Base-by-base conservation (phyloP, 2,329 filamentous ascomycete genomes). In the Macrophomina phaseolina region DNA sequence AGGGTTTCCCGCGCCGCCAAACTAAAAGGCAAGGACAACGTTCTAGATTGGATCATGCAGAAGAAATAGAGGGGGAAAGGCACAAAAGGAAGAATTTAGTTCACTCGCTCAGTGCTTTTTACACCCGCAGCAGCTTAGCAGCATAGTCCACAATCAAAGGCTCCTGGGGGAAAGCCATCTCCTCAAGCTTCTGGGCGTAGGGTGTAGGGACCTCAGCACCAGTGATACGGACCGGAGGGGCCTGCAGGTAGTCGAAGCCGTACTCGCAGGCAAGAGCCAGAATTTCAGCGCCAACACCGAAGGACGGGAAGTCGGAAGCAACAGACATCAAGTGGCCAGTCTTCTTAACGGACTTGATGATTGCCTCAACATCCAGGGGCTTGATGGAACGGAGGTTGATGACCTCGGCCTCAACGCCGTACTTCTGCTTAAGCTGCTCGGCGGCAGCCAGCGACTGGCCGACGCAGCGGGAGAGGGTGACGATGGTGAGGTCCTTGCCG, bases 291-390 rank as follows among this genome's bases (percentile, higher is more conserved):
- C 90, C 88, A 73, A 99, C 93, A 79, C 95, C 95, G 78, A 94
- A 99, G 76, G 92, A 92, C 70, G 95, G 95, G 88, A 94, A 99
- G 71, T 94, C 95, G 67, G 93, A 97, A 83, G 98, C 94, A 73
- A 99, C 93, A 49, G 89, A 89, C 80, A 99, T 87, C 70, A 99
- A 88, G 76, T 91, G 91, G 79, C 92, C 91, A 18, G 95, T 99
- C 90, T 99, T 99, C 91, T 99, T 98, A 79, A 99, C 90, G 12
- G 94, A 97, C 81, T 96, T 93, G 81, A 98, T 86, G 76, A 99
- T 98, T 72, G 93, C 87, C 82, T 98, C 94, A 68, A 99, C 87
- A 76, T 99, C 95, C 72, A 99, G 87, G 51, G 95, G 95, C 87
- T 98, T 99, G 83, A 99, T 84, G 73, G 94, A 97, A 76, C 95